Base-by-base conservation (phyloP, 1,284 basidiomycete genomes). In the Melampsora abietis-canadensis region DNA sequence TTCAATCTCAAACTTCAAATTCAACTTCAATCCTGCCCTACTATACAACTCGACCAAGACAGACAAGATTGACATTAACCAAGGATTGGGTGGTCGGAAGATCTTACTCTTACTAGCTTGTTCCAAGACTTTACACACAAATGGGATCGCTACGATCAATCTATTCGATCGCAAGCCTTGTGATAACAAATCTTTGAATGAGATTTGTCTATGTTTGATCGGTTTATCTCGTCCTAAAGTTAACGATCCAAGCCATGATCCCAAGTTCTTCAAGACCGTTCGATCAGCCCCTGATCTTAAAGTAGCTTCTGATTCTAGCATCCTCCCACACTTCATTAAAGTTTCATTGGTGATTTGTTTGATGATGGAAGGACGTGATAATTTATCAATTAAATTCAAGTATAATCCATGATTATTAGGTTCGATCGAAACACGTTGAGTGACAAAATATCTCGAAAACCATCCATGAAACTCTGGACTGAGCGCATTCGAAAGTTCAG, bases 1-100 rank as follows among this genome's bases (percentile, higher is more conserved):
- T 83, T 99, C 96, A 77, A 99, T 98, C 84, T 98, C 96, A 80
- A 98, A 98, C 83, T 98, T 98, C 82, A 95, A 86, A 82, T 98
- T 97, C 76, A 98, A 86, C 84, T 97, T 96, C 77, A 98, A 86
- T 79, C 98, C 94, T 3, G 94, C 95, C 79, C 90, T 96, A 81
- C 95, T 92, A 83, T 99, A 98, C 24, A 99, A 87, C 83, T 99
- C 96, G 54, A 90, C 92, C 65, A 98, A 87, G 31, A 98, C 86
- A 77, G 90, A 88, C 78, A 98, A 85, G 76, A 98, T 91, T 0
- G 91, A 94, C 89, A 96, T 94, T 74, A 99, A 84, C 96, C 96
- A 99, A 0, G 96, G 96, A 82, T 98, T 99, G 31, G 96, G 96
- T 19, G 92, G 90, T 80, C 87, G 89, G 87, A 98, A 99, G 47